Conservation (phyloP, 2,329 filamentous ascomycete species). For the Claviceps pusilla region DNA sequence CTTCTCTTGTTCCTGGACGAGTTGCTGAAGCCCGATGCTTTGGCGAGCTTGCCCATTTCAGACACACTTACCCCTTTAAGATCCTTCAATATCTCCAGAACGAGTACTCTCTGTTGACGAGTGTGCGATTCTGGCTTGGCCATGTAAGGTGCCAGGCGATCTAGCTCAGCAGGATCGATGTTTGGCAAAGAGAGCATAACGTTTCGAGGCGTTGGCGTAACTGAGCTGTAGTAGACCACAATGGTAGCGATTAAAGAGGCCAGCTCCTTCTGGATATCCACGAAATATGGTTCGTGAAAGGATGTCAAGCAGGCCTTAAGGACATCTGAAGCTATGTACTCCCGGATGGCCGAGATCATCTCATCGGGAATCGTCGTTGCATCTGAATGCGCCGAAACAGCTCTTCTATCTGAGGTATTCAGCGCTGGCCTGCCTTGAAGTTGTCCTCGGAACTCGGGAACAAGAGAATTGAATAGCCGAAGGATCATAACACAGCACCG, state of each 20-base stretch:
- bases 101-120: conserved; percentile 64
- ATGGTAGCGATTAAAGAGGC: conserved; percentile 78
- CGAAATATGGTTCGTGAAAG: conserved; percentile 90
- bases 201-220: conserved; percentile 54
- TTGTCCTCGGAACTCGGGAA: conserved; percentile 53
- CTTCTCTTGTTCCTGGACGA: conserved; percentile 14
- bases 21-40: conserved; percentile 27
- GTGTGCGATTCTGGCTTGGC: conserved; percentile 43
- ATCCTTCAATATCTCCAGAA: conserved; percentile 73
- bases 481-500: conserved; percentile 76
- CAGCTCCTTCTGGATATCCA: conserved; percentile 86
- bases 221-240: conserved; percentile 56
- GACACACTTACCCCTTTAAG: conserved; percentile 84
- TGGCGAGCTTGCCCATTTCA: conserved; percentile 73
- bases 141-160: conserved; percentile 46
- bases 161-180: conserved; percentile 54
- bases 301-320: conserved; percentile 81
- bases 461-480: conserved; percentile 69
- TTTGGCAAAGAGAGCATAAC: conserved; percentile 71
- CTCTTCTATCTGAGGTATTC: conserved; percentile 14
- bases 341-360: conserved; percentile 55
- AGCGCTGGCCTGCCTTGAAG: conserved; percentile 7
- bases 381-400: conserved; percentile 13
- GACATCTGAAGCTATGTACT: conserved; percentile 80
- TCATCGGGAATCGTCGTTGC: conserved; percentile 33